Conservation (phyloP, 371 early-diverging fungal genomes). For the Mucor racemosus region DNA sequence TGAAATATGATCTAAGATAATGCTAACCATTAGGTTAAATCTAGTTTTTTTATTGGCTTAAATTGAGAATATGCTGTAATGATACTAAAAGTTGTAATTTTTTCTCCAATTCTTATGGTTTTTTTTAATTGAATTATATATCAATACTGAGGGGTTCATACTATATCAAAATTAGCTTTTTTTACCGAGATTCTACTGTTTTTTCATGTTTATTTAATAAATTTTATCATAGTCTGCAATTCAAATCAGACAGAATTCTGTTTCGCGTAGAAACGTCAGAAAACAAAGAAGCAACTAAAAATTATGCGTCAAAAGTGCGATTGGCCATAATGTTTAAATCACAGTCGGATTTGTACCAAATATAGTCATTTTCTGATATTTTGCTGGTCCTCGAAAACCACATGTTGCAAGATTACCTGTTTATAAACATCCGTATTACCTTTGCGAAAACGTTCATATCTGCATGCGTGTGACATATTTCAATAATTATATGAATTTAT, state of each 20-base stretch:
- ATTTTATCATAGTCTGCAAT: neutral
- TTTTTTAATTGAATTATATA: no score
- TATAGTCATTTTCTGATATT: constrained; percentile 9
- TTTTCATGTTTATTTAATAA: neutral
- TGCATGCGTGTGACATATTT: neutral
- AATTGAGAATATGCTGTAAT: neutral
- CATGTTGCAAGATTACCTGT: constrained; percentile 11
- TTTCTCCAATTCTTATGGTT: neutral
- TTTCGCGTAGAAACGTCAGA: constrained; percentile 19
- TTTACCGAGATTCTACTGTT: no score
- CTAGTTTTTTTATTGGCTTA: neutral
- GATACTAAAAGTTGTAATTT: neutral
- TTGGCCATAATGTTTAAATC: neutral
- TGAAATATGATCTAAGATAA: neutral
- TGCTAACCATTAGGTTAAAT: neutral
- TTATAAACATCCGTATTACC: neutral
- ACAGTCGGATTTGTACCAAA: constrained; percentile 13
- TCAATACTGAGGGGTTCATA: no score
- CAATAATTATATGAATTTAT: neutral
- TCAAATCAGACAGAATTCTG: neutral
- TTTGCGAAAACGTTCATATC: neutral
- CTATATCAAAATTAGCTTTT: no score
- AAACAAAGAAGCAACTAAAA: constrained; percentile 1
- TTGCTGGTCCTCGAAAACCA: neutral
- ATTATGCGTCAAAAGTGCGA: constrained; percentile 21